Evolutionary conservation across 148 eudicot species (phyloP).

Genomic region (Simmondsia chinensis): DNA sequence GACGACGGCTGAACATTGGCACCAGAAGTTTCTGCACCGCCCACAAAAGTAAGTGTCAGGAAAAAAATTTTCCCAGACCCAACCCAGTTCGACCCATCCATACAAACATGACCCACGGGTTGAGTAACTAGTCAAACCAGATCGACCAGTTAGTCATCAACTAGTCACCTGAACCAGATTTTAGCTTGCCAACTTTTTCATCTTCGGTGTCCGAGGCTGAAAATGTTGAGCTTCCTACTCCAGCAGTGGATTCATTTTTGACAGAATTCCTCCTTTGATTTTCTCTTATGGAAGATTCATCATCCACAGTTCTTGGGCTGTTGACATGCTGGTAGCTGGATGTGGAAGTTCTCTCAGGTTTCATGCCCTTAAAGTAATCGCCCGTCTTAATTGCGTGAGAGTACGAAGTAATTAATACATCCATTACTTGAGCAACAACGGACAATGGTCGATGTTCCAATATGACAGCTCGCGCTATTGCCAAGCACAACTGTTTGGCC

Average conservation of each 20-base stretch:
- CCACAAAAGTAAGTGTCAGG: conserved; percentile 15
- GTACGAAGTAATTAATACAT: conserved; percentile 63
- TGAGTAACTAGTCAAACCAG: too few species aligned
- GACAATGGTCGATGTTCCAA: conserved; percentile 71
- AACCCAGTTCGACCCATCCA: too few species aligned
- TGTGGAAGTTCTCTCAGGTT: conserved; percentile 38
- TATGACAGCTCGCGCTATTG: conserved; percentile 47
- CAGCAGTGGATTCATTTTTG: conserved; percentile 23
- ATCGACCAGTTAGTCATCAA: too few species aligned
- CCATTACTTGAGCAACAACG: conserved; percentile 64
- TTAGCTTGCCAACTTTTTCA: conserved; percentile 20
- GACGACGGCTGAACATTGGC: conserved; percentile 21
- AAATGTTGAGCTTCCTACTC: conserved; percentile 16
- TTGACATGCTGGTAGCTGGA: conserved; percentile 29
- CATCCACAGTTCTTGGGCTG: conserved; percentile 17
- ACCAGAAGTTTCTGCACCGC: conserved; percentile 24
- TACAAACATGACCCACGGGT: too few species aligned
- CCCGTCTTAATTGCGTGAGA: conserved; percentile 74
- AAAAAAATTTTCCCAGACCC: too few species aligned
- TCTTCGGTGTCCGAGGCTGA: conserved; percentile 60
- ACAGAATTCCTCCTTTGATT: conserved; percentile 36
- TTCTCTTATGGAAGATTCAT: conserved; percentile 27
- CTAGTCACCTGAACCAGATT: conserved; percentile 6
- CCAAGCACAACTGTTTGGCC: conserved; percentile 86
- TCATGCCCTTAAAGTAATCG: conserved; percentile 46